A percentile compares a stretch with the other conserved stretches of the same genome.
phyloP scores from a whole-genome alignment of 805 yeast genomes.

The Starmera quercuum region DNA sequence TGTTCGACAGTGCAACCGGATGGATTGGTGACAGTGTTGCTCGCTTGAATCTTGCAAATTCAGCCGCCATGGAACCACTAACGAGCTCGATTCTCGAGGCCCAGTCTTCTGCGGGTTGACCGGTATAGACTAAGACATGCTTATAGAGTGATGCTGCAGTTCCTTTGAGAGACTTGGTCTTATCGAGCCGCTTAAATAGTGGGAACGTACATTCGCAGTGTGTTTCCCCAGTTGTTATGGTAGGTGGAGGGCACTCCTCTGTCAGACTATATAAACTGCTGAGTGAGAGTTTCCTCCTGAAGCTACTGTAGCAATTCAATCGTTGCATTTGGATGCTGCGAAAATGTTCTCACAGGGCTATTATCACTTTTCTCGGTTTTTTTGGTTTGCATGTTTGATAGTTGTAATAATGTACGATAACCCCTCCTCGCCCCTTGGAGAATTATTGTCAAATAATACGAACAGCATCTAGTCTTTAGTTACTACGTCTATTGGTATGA shows the following conservation, averaged over 20 bases:
- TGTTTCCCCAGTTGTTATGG: slow-evolving; percentile 23
- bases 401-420: too few species aligned
- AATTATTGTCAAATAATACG: too few species aligned
- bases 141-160: slow-evolving; percentile 47
- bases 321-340: too few species aligned
- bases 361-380: too few species aligned
- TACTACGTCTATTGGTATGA: too few species aligned
- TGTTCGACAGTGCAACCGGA: slow-evolving; percentile 45
- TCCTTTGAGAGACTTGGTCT: slow-evolving; percentile 29
- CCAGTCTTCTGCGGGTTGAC: slow-evolving; percentile 28
- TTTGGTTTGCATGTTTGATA: too few species aligned
- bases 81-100: slow-evolving; percentile 38
- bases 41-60: slow-evolving; percentile 28
- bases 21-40: slow-evolving; percentile 30
- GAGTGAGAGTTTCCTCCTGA: neutral
- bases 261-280: slow-evolving; percentile 7
- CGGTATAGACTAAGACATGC: slow-evolving; percentile 47
- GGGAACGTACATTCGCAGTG: slow-evolving; percentile 43
- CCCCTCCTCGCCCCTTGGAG: too few species aligned
- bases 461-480: too few species aligned
- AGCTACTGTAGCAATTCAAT: too few species aligned
- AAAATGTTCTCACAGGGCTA: too few species aligned
- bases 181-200: slow-evolving; percentile 32
- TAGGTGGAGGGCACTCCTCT: neutral
- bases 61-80: slow-evolving; percentile 36